Conservation (phyloP, 306 rosid species). For the apple (Malus domestica) region DNA sequence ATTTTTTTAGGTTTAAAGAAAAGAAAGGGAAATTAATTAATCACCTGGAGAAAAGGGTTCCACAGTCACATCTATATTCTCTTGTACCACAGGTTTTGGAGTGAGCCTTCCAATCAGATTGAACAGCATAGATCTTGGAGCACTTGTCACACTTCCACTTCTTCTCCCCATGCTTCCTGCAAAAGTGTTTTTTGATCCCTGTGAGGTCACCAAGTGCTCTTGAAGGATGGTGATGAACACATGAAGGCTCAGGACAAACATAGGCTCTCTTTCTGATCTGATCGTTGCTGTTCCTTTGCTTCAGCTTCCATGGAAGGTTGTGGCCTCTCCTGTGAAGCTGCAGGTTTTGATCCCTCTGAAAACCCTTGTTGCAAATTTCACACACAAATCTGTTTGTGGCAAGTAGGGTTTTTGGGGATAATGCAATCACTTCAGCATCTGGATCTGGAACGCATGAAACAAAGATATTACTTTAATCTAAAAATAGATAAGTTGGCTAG, state of each 20-base stretch:
- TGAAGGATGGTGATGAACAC: slow-evolving; percentile 93
- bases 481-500: background rate
- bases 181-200: slow-evolving; percentile 86
- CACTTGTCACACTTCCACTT: slow-evolving; percentile 98
- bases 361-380: slow-evolving; percentile 91
- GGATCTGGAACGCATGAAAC: slow-evolving; percentile 41
- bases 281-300: slow-evolving; percentile 79
- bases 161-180: slow-evolving; percentile 97
- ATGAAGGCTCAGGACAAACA: slow-evolving; percentile 91
- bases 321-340: slow-evolving; percentile 93
- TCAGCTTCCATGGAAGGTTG: slow-evolving; percentile 90
- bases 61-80: slow-evolving; percentile 97
- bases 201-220: slow-evolving; percentile 97
- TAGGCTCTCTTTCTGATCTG: slow-evolving; percentile 72
- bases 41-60: slow-evolving; percentile 94
- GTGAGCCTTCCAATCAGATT: slow-evolving; percentile 99
- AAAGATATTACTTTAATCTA: background rate
- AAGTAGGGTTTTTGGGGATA: slow-evolving; percentile 74
- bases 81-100: slow-evolving; percentile 93
- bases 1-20: background rate
- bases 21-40: background rate
- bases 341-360: slow-evolving; percentile 86
- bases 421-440: slow-evolving; percentile 88
- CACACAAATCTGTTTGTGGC: slow-evolving; percentile 85
- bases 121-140: slow-evolving; percentile 89